Percentiles rank a stretch among this genome's conserved stretches.
phyloP scores from a whole-genome alignment of 1,284 basidiomycete species.

The Polyporus tsugae region DNA sequence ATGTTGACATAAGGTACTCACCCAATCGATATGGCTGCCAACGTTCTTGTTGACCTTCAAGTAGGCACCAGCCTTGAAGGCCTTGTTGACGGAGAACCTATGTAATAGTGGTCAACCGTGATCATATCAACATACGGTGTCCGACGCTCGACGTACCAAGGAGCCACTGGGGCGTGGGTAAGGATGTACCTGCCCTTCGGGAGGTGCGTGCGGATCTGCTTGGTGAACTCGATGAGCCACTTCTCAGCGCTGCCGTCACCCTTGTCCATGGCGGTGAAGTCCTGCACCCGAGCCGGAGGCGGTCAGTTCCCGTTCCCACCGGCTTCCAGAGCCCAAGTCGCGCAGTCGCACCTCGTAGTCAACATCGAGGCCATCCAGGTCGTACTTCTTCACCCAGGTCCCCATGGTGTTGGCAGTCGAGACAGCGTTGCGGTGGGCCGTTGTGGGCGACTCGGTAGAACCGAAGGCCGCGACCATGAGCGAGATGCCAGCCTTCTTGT shows the following conservation, averaged over 20 bases:
- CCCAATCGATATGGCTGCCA: slow-evolving; percentile 54
- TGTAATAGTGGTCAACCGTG: slow-evolving; percentile 10
- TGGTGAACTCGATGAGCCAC: slow-evolving; percentile 55
- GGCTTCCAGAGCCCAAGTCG: not conserved
- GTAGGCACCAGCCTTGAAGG: slow-evolving; percentile 66
- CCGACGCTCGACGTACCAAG: slow-evolving; percentile 47
- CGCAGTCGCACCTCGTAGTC: slow-evolving; percentile 56
- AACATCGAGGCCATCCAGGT: slow-evolving; percentile 63
- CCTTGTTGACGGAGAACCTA: slow-evolving; percentile 57
- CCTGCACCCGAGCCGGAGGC: slow-evolving; percentile 41
- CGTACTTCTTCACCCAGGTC: slow-evolving; percentile 56
- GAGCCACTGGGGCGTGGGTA: slow-evolving; percentile 57
- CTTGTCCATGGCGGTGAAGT: slow-evolving; percentile 54
- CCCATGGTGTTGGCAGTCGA: slow-evolving; percentile 56
- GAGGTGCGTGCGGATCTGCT: slow-evolving; percentile 44
- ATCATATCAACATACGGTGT: not conserved
- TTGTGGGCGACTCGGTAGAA: slow-evolving; percentile 59
- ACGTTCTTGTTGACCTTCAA: slow-evolving; percentile 61
- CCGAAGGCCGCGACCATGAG: slow-evolving; percentile 60
- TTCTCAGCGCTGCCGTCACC: slow-evolving; percentile 48
- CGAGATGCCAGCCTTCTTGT: slow-evolving; percentile 55
- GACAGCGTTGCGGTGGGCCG: slow-evolving; percentile 48
- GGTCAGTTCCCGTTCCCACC: slow-evolving; percentile 1
- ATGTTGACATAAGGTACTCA: slow-evolving; percentile 24
- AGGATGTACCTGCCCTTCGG: slow-evolving; percentile 46